phyloP scores from a whole-genome alignment of 2,329 filamentous ascomycete species.

The Pseudogymnoascus sp. region DNA sequence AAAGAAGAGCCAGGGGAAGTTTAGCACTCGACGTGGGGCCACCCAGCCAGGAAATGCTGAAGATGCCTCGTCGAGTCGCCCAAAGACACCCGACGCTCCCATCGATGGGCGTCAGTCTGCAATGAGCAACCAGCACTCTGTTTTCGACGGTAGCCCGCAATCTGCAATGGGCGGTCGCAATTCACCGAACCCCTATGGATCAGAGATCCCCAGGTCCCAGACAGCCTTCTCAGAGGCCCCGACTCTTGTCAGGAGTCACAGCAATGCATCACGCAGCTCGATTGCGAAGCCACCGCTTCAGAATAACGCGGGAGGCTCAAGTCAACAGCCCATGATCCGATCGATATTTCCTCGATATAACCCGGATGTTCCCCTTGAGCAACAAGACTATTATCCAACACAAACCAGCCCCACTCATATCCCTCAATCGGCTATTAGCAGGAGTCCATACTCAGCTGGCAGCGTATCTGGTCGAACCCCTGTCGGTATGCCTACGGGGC shows the following conservation, averaged over 20 bases:
- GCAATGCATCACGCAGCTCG: slow-evolving; percentile 45
- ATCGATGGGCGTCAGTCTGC: slow-evolving; percentile 16
- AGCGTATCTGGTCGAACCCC: slow-evolving; percentile 20
- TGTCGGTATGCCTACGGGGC: slow-evolving; percentile 14
- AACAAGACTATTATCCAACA: slow-evolving; percentile 63
- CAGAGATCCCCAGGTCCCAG: slow-evolving; percentile 35
- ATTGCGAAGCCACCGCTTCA: slow-evolving; percentile 47
- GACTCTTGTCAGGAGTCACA: slow-evolving; percentile 42
- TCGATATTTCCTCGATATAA: slow-evolving; percentile 75
- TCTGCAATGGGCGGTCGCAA: slow-evolving; percentile 17
- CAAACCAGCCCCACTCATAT: slow-evolving; percentile 56
- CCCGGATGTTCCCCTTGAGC: slow-evolving; percentile 54
- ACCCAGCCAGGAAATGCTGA: slow-evolving; percentile 11
- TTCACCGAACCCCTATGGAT: slow-evolving; percentile 3
- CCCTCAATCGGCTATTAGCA: slow-evolving; percentile 56
- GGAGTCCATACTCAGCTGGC: slow-evolving; percentile 48
- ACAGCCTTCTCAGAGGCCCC: slow-evolving; percentile 45
- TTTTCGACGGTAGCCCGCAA: background rate
- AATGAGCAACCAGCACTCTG: background rate
- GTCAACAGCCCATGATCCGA: slow-evolving; percentile 41
- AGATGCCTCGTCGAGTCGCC: background rate
- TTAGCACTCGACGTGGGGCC: slow-evolving; percentile 22
- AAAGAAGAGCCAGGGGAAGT: slow-evolving; percentile 23
- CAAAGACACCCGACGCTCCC: slow-evolving; percentile 5
- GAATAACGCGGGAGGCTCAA: slow-evolving; percentile 14